These are phyloP conservation scores for Dothistroma pini DNA, from an alignment of 2,329 filamentous ascomycete species.

Conservation along the genomic window DNA sequence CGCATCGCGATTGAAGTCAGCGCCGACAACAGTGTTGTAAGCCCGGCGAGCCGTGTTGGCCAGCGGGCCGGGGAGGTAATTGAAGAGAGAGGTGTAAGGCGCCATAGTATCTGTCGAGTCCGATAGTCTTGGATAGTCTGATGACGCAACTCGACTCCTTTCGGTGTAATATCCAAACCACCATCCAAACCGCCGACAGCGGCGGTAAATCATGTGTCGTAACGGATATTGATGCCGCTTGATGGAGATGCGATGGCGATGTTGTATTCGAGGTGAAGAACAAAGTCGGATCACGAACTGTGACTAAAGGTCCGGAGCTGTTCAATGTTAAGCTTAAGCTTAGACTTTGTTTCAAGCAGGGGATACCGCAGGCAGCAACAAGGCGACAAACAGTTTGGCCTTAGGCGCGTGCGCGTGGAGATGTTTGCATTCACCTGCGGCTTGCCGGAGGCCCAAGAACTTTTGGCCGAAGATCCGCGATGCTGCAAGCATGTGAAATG, in stretches of 20 bases:
- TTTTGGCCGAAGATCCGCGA: not conserved
- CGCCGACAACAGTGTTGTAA: constrained; percentile 4
- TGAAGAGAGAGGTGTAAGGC: not conserved
- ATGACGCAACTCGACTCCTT: not conserved
- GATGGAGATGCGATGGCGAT: not conserved
- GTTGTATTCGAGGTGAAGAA: not conserved
- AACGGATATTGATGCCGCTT: not conserved
- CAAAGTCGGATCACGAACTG: not conserved
- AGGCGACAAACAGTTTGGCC: constrained; percentile 1
- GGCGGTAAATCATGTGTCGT: not conserved
- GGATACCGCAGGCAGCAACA: constrained; percentile 1
- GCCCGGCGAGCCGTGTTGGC: not conserved
- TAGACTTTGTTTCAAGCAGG: not conserved
- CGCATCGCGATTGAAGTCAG: constrained; percentile 4
- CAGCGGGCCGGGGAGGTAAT: not conserved
- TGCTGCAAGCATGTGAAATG: not conserved
- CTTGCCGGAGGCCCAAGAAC: not conserved
- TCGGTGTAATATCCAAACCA: not conserved
- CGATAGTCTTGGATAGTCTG: not conserved
- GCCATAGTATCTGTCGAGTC: not conserved
- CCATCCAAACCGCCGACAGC: not conserved
- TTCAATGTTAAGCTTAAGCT: not conserved
- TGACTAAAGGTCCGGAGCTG: not conserved
- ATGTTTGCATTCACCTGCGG: constrained; percentile 1
- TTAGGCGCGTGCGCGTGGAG: not conserved